Percentiles rank a stretch among this genome's conserved stretches.
Evolutionary conservation across 2,329 filamentous ascomycete genomes (phyloP).

Genomic region (Clonostachys rosea): DNA sequence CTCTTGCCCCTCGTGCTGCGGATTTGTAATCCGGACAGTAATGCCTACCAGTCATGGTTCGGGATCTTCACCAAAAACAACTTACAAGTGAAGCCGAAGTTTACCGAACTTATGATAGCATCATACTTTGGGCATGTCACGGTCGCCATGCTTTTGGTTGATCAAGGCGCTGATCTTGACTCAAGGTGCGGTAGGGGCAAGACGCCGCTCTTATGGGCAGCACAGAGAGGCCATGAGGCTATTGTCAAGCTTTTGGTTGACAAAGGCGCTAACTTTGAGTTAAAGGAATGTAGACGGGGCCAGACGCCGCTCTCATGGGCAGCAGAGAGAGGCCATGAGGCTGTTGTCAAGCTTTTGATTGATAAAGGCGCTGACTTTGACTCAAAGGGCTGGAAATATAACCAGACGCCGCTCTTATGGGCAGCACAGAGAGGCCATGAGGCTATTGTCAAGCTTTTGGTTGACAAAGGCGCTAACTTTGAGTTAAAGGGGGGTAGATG

Average conservation of each 20-base stretch:
- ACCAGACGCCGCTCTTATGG: background rate
- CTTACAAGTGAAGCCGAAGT: too few relatives aligned
- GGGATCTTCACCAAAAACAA: too few relatives aligned
- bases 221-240: too few relatives aligned
- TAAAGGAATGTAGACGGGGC: background rate
- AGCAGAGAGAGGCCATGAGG: conserved; percentile 2
- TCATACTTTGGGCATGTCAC: conserved; percentile 1
- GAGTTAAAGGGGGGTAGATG: background rate
- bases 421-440: too few relatives aligned
- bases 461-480: background rate
- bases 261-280: background rate
- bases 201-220: too few relatives aligned
- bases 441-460: background rate
- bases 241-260: too few relatives aligned
- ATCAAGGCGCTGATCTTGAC: background rate
- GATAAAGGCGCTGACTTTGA: conserved; percentile 3
- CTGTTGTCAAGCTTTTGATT: conserved; percentile 2
- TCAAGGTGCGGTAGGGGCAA: too few relatives aligned
- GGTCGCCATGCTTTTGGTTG: background rate
- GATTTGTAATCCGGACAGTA: conserved; percentile 5
- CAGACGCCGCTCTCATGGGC: background rate
- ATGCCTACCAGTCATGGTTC: background rate
- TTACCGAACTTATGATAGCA: background rate
- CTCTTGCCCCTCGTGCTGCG: conserved; percentile 3
- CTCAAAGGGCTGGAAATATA: too few relatives aligned